Evolutionary conservation across 2,329 filamentous ascomycete genomes (phyloP), one percentile per base, ranked within the genome.

Genomic region (Botrytis deweyae): DNA sequence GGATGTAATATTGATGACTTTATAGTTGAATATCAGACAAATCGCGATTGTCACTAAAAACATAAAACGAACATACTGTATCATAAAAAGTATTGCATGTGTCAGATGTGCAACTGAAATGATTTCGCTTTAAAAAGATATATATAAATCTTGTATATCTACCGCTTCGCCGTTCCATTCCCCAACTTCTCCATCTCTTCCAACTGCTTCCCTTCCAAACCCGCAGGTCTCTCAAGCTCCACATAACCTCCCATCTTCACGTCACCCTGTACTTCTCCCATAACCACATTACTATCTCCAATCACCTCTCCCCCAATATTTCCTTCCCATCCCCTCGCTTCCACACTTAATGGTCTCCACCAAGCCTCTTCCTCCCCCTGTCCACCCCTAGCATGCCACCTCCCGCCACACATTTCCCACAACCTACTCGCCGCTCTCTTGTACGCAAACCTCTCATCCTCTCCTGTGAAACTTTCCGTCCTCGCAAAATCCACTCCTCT

Each of bases 391-490:
- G 86, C 86, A 84, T 93, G 93, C 93, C 93, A 95, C 75, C 87
- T 84, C 55, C 85, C 85, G 29, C 92, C 89, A 81, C 92, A 95
- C 80, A 96, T 89, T 83, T 96, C 92, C 93, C 92, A 96, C 4
- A 96, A 83, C n/a, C 93, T 85, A 76, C 91, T 93, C 62, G 89
- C 86, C 2, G 93, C 93, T 38, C 93, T 86, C 82, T 93, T 93
- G 78, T 94, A 95, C 0, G 93, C 93, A 80, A 96, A 96, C 20
- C 89, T 86, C 81, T 95, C 93, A 81, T 95, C 93, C 80, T 95
- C 92, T 20, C 93, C 93, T 0, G 91, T 95, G 78, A 95, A 92
- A 0, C 88, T 89, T 18, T 86, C 84, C 0, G 90, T 87, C 76
- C 91, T 89, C 68, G 85, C 88, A 79, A 95, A 96, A 79, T 95